phyloP scores from a whole-genome alignment of 73 alveolate genomes.

The Stentor coeruleus region DNA sequence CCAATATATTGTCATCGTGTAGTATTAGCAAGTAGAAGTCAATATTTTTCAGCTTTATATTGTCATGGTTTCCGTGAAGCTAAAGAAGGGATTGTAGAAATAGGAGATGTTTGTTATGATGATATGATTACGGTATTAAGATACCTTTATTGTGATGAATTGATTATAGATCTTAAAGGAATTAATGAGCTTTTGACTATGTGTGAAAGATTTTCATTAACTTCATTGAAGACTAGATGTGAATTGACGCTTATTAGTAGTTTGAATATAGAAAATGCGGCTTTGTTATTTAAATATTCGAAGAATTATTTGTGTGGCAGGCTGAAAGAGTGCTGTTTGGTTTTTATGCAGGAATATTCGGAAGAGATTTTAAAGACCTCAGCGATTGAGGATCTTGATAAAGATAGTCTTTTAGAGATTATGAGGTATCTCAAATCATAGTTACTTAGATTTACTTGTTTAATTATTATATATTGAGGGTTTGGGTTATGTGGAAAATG shows the following conservation, averaged over 20 bases:
- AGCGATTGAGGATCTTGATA: slow-evolving; percentile 68
- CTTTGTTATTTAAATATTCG: slow-evolving; percentile 59
- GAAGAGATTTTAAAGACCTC: slow-evolving; percentile 51
- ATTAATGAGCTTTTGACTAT: slow-evolving; percentile 48
- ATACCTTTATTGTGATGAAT: slow-evolving; percentile 42
- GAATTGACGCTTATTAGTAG: slow-evolving; percentile 43
- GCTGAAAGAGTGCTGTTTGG: slow-evolving; percentile 56
- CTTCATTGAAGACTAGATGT: slow-evolving; percentile 46
- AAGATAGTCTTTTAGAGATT: slow-evolving; percentile 64
- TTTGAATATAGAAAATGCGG: slow-evolving; percentile 56
- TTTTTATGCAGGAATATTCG: slow-evolving; percentile 62
- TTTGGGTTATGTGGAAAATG: no score
- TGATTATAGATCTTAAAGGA: slow-evolving; percentile 33
- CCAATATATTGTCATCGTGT: slow-evolving; percentile 47
- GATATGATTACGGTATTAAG: slow-evolving; percentile 38
- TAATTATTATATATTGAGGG: no score
- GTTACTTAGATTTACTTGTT: no score
- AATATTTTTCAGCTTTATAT: slow-evolving; percentile 54
- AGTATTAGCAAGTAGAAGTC: slow-evolving; percentile 45
- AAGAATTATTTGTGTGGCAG: slow-evolving; percentile 60
- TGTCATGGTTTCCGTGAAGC: slow-evolving; percentile 61
- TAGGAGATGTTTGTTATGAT: slow-evolving; percentile 55
- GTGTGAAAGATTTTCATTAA: slow-evolving; percentile 61
- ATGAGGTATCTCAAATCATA: no score
- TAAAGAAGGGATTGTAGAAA: slow-evolving; percentile 44